Base-by-base conservation (phyloP, 192 early-diverging fungal genomes). In the Coemansia sp. region DNA sequence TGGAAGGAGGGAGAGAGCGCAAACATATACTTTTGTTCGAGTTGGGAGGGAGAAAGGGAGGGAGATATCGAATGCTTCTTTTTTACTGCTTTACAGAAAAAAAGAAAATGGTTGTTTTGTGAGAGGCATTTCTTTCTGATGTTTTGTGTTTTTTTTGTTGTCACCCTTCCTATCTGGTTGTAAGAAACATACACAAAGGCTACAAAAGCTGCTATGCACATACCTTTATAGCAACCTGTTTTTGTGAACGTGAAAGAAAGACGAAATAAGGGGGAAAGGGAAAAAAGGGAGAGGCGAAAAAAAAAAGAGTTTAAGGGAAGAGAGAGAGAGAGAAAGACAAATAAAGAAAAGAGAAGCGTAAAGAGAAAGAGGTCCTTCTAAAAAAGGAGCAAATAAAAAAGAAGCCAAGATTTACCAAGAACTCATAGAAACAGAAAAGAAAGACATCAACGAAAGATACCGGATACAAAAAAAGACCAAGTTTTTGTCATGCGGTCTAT, bases 321-420 rank as follows among this genome's bases (percentile, higher is more conserved):
- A 7, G 12, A 31, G 33, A 31, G 12, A 40, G 8, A 38, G 43
- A 9, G 2, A 55, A 67, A 40, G 31, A 38, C 41, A 12, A n/a
- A 20, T 18, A 63, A 49, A 16, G 27, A 49, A 46, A 29, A n/a
- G 3, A 20, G 18, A 38, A 38, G 40, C 42, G 27, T 38, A 61
- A 69, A 61, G 42, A 22, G 43, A 29, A 61, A 57, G 33, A 61
- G 38, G 38, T 42, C 13, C 36, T 20, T 9, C 16, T 34, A 38
- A 38, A 38, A 61, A 61, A 38, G 6, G 57, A 34, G 29, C 1
- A 10, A 59, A 34, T 7, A 29, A 38, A 20, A 63, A 36, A 8
- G 16, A 33, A 18, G 57, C 31, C 57, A 60, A 60, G 57, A 60
- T 60, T 60, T 60, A 60, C 57, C 57, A 60, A n/a, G 57, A 13